Percentiles rank a stretch among this genome's conserved stretches.
Evolutionary conservation across 805 yeast species (phyloP).

Genomic region (Dipodascopsis uninucleata): DNA sequence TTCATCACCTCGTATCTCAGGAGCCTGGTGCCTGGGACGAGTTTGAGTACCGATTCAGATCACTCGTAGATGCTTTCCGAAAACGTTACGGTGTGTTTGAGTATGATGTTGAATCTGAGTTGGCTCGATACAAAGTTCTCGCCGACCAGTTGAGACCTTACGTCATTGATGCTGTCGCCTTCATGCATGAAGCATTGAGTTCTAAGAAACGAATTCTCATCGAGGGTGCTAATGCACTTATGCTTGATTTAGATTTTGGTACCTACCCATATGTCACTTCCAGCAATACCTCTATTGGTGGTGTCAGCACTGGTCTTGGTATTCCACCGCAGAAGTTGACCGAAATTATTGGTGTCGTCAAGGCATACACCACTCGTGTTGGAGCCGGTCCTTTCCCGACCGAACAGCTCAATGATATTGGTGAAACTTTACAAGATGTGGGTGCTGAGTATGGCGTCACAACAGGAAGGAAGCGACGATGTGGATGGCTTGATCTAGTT

Average conservation of each 20-base stretch:
- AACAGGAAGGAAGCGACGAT: slow-evolving; percentile 97
- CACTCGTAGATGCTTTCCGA: slow-evolving; percentile 75
- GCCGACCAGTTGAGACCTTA: slow-evolving; percentile 77
- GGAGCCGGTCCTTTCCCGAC: slow-evolving; percentile 99
- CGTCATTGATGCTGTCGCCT: slow-evolving; percentile 85
- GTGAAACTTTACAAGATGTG: slow-evolving; percentile 81
- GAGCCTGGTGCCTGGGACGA: slow-evolving; percentile 92
- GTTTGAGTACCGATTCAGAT: slow-evolving; percentile 70
- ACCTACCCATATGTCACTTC: slow-evolving; percentile 98
- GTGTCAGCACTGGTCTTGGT: slow-evolving; percentile 95
- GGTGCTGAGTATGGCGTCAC: slow-evolving; percentile 98
- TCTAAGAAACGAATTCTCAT: slow-evolving; percentile 81
- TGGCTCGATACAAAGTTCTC: slow-evolving; percentile 68
- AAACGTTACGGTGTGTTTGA: slow-evolving; percentile 93
- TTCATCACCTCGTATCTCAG: slow-evolving; percentile 88
- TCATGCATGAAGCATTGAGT: slow-evolving; percentile 69
- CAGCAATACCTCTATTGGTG: slow-evolving; percentile 94
- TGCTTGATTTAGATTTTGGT: slow-evolving; percentile 97
- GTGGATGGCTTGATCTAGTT: slow-evolving; percentile 98
- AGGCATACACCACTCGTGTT: slow-evolving; percentile 97
- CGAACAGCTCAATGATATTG: slow-evolving; percentile 83
- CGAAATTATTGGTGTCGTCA: slow-evolving; percentile 90
- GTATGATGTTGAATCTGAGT: slow-evolving; percentile 76
- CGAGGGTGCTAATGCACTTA: slow-evolving; percentile 97
- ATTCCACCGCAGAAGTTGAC: slow-evolving; percentile 82